Percentiles rank a stretch among this genome's conserved stretches.
Conservation (phyloP, 2,329 filamentous ascomycete species). For the Sporothrix inflata region DNA sequence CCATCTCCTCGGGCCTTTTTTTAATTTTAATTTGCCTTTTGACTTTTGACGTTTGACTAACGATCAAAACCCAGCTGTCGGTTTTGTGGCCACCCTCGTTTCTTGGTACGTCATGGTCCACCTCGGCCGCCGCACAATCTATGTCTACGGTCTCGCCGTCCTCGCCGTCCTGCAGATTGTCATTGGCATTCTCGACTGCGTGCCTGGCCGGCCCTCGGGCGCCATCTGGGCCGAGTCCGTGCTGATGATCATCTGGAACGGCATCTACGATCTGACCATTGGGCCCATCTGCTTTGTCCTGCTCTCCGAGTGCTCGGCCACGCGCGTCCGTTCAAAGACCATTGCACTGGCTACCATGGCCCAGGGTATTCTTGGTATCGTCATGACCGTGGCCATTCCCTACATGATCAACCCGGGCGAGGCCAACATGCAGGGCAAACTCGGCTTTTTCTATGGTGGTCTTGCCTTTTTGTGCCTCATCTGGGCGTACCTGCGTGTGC, state of each 20-base stretch:
- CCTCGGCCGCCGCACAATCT: constrained; percentile 57
- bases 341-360: constrained; percentile 50
- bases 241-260: constrained; percentile 56
- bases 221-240: constrained; percentile 52
- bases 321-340: constrained; percentile 49
- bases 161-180: constrained; percentile 52
- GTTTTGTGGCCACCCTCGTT: constrained; percentile 56
- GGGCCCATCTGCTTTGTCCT: constrained; percentile 57
- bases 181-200: constrained; percentile 52
- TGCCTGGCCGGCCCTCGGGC: constrained; percentile 43
- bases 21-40: neutral
- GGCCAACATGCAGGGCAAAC: constrained; percentile 50
- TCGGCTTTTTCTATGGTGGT: constrained; percentile 52
- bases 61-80: constrained; percentile 43
- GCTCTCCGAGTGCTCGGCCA: constrained; percentile 56
- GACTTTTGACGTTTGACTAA: too few species aligned
- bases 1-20: neutral
- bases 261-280: constrained; percentile 56
- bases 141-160: constrained; percentile 50
- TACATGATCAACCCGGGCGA: constrained; percentile 51
- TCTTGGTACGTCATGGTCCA: constrained; percentile 55
- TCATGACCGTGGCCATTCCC: constrained; percentile 50
- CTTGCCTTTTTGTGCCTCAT: constrained; percentile 51
- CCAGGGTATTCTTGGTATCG: constrained; percentile 47
- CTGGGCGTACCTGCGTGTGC: constrained; percentile 58